phyloP scores from a whole-genome alignment of 495 filamentous ascomycete genomes.

The Penicillium bialowiezense region DNA sequence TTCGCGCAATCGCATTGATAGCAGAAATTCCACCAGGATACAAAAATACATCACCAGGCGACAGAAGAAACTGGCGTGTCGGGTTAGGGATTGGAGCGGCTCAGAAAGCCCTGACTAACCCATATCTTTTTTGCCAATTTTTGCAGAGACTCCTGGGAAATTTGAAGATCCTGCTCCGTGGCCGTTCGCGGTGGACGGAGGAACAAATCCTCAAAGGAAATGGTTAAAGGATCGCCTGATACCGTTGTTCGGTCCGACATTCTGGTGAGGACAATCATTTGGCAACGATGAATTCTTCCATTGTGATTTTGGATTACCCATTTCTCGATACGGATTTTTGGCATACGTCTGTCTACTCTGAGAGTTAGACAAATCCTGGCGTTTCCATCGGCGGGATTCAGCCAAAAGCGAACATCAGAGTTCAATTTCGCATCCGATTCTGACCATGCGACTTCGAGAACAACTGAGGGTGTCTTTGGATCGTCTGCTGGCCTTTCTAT shows the following conservation, averaged over 20 bases:
- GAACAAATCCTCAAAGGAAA: constrained; percentile 8
- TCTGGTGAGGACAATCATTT: neutral
- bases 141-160: too few species aligned
- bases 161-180: constrained; percentile 4
- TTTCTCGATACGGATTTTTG: constrained; percentile 9
- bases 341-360: neutral
- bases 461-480: neutral
- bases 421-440: neutral
- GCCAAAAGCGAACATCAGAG: constrained; percentile 9
- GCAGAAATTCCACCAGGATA: constrained; percentile 47
- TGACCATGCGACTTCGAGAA: neutral
- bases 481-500: too few species aligned
- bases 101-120: too few species aligned
- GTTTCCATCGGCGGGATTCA: constrained; percentile 1
- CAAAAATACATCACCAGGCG: constrained; percentile 37
- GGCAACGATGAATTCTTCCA: constrained; percentile 1
- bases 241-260: neutral
- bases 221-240: neutral
- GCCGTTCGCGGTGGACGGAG: neutral
- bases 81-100: too few species aligned
- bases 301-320: constrained; percentile 1
- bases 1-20: constrained; percentile 23
- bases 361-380: constrained; percentile 5
- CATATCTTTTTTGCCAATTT: neutral
- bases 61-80: neutral